Base-by-base conservation (phyloP, 139 green algal species). In the Yamagishiella unicocca region DNA sequence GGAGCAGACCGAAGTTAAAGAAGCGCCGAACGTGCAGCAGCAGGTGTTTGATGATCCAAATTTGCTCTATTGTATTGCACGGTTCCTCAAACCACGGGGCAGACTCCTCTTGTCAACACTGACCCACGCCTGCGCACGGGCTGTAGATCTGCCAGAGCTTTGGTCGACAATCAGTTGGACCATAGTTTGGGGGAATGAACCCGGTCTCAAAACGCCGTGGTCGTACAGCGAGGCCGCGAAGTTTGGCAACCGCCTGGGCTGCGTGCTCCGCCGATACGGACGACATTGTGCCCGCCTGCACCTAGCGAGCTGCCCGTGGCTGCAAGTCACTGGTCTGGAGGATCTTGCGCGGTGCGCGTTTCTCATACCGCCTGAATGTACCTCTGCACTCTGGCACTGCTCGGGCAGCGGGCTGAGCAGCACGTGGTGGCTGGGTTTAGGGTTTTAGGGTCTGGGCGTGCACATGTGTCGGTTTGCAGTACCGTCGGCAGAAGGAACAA, bases 241-340 rank as follows among this genome's bases (percentile, higher is more conserved):
- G 17, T 78, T 46, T 40, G 70, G 70, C 40, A 78, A 78, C 70
- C 70, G 72, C 43, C 77, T 84, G 77, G 25, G 35, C 77, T 22
- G 27, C 37, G 22, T 84, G 37, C 38, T 73, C 33, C 77, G 55
- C 14, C 77, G 55, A 37, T 72, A 43, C 31, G 77, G 77, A 4
- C 37, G 25, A 1, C 54, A 58, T 37, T 33, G 42, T 10, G 29
- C 4, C 25, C 55, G 33, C n/a, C 77, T 84, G 24, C 54, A 73
- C 25, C 55, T 84, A 7, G 77, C 55, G 9, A 31, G 61, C 54
- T 73, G 37, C 22, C 37, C 77, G 9, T 83, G 76, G 76, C 77
- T 84, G 54, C 77, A 73, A 22, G 77, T 73, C 19, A 84, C 55
- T 19, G 77, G 77, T 0, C 55, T 84, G 35, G 77, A 84, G 24